A percentile compares a stretch with the other conserved stretches of the same genome.
Conservation (phyloP, 345 rosid species). For the Eucalyptus victrix region DNA sequence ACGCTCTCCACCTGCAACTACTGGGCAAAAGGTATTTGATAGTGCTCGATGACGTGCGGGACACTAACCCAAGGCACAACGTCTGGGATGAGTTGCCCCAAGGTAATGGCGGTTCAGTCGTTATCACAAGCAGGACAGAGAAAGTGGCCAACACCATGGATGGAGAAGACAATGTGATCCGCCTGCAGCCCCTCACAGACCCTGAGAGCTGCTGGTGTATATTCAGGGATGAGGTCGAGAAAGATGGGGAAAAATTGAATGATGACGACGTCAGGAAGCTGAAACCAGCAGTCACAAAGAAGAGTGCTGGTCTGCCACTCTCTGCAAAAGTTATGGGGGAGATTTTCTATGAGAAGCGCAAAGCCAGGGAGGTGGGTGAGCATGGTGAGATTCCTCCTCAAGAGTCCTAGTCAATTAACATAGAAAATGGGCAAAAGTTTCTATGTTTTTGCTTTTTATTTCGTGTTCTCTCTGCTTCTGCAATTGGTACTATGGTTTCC, state of each 20-base stretch:
- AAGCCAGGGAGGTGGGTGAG: not conserved
- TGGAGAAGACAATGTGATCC: not conserved
- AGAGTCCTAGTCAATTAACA: not conserved
- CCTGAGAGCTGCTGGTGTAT: not conserved
- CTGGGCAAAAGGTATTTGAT: slow-evolving; percentile 7
- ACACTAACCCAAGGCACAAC: not conserved
- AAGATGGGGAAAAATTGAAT: not conserved
- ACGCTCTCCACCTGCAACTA: not conserved
- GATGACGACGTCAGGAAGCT: not conserved
- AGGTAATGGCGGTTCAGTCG: slow-evolving; percentile 3
- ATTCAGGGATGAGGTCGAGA: not conserved
- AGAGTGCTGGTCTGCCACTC: not conserved
- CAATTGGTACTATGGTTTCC: not conserved
- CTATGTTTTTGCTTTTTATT: not conserved
- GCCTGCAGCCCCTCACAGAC: not conserved
- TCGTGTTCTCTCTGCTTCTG: not conserved
- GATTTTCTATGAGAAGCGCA: not conserved
- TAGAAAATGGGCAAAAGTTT: not conserved
- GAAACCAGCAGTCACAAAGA: not conserved
- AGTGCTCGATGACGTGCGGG: slow-evolving; percentile 1
- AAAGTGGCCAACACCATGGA: not conserved
- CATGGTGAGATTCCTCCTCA: not conserved
- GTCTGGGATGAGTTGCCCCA: not conserved
- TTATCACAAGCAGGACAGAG: not conserved
- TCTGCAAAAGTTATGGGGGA: not conserved